These are phyloP conservation scores for Neoboletus subvelutipes DNA, from an alignment of 768 basidiomycete genomes.

Conservation along the genomic window DNA sequence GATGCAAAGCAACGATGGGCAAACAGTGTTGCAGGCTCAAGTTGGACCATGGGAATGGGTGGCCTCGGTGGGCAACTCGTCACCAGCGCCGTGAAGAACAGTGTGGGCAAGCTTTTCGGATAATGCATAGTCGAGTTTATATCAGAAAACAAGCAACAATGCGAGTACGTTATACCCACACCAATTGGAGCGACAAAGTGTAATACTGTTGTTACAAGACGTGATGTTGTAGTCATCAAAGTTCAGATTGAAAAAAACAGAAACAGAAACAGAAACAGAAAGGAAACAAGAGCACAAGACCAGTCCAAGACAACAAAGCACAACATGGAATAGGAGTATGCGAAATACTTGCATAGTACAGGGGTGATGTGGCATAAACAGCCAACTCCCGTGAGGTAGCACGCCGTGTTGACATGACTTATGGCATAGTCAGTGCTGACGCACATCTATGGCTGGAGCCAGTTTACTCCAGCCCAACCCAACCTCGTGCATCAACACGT, in stretches of 20 bases:
- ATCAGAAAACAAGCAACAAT: constrained; percentile 13
- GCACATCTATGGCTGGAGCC: constrained; percentile 6
- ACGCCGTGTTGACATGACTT: constrained; percentile 11
- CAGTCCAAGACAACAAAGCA: constrained; percentile 28
- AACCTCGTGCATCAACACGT: constrained; percentile 82
- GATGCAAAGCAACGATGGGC: constrained; percentile 96
- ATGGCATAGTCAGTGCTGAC: constrained; percentile 8
- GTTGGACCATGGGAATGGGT: constrained; percentile 72
- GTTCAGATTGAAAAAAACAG: constrained; percentile 19
- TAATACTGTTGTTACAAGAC: constrained; percentile 32
- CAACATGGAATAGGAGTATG: constrained; percentile 24
- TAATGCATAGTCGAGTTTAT: constrained; percentile 18
- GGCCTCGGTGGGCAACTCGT: constrained; percentile 85
- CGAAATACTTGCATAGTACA: constrained; percentile 20
- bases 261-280: no score
- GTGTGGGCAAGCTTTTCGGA: constrained; percentile 76
- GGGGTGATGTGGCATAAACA: constrained; percentile 15
- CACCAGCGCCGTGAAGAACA: constrained; percentile 77
- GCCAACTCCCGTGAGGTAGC: constrained; percentile 8
- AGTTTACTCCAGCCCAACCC: constrained; percentile 53
- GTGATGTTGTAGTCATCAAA: constrained; percentile 26
- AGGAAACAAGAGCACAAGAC: background rate
- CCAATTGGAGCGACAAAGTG: constrained; percentile 14
- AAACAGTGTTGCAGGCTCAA: constrained; percentile 62
- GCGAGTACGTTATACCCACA: constrained; percentile 4